Evolutionary conservation across 1,284 basidiomycete genomes (phyloP).

Genomic region (Xanthoconium separans): DNA sequence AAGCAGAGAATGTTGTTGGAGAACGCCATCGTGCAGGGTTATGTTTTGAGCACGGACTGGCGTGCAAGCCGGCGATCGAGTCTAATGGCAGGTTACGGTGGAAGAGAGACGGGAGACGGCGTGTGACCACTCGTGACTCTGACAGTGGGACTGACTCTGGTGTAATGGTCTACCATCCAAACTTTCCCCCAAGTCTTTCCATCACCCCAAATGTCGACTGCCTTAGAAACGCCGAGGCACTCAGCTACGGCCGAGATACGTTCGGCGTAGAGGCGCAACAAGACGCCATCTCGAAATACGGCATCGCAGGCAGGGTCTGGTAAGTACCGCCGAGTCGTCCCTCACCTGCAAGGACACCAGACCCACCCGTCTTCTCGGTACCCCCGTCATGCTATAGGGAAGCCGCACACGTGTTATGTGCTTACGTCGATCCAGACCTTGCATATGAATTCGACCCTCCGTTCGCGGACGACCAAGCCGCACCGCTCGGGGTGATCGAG

Average conservation of each 20-base stretch:
- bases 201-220: constrained; percentile 22
- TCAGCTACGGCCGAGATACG: constrained; percentile 4
- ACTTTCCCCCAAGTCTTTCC: constrained; percentile 37
- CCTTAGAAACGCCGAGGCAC: too few species aligned
- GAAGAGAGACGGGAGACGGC: rapidly evolving
- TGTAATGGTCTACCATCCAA: constrained; percentile 20
- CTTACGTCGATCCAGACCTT: constrained; percentile 51
- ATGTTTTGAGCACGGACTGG: too few species aligned
- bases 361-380: neutral
- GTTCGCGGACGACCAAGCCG: constrained; percentile 32
- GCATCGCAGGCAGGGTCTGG: constrained; percentile 78
- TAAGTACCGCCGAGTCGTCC: constrained; percentile 33
- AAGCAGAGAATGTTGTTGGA: too few species aligned
- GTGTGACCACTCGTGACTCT: too few species aligned
- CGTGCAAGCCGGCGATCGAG: too few species aligned
- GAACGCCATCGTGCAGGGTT: too few species aligned
- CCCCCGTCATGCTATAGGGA: constrained; percentile 55
- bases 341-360: neutral
- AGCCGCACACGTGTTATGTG: constrained; percentile 61
- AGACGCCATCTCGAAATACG: constrained; percentile 62
- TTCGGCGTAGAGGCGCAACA: constrained; percentile 53
- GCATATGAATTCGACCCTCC: constrained; percentile 59
- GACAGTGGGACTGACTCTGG: too few species aligned
- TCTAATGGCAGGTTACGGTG: too few species aligned
- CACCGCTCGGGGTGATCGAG: constrained; percentile 44